Base-by-base conservation (phyloP, 2,329 filamentous ascomycete genomes). In the Cladosporium sp. region DNA sequence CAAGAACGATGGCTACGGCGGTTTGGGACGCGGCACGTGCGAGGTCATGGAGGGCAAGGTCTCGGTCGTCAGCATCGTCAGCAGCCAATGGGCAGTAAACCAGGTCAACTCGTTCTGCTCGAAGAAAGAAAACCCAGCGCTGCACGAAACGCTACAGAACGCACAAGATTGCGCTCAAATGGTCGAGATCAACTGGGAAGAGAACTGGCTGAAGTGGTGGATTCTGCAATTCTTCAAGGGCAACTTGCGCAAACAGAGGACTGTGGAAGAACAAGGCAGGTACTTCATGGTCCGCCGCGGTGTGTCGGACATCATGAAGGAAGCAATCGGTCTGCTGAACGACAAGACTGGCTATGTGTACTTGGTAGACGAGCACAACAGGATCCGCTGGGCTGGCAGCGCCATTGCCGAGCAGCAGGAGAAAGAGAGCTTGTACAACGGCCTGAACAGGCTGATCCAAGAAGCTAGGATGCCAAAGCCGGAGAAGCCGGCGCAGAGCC, bases 261-360 rank as follows among this genome's bases (percentile, higher is more conserved):
- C 79, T 7, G 71, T 79, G 68, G 79, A 84, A 67, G 82, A 86
- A 64, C 86, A 87, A 77, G 78, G 77, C 25, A 80, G 80, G 65
- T 89, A 88, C 71, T 89, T 89, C 72, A 77, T 89, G 64, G 82
- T 89, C 21, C 79, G 82, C 66, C 84, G 81, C 67, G 86, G 86
- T 2, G 79, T 89, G 25, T 81, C 78, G 16, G 84, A 87, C 58
- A 76, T 80, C 21, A 79, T 88, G 48, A 82, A 84, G 69, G 85
- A 88, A 72, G 82, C 84, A 5, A 84, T 89, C 72, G 87, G 86
- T 5, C 77, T 96, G 75, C 81, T 96, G 75, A 99, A 99, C 79
- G 88, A 88, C 70, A 96, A 93, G 79, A 94, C 97, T 36, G 94
- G 93, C 43, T 98, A 97, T 79, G 90, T 93, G 5, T 99, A 97